These are phyloP conservation scores for Amylocarpus encephaloides DNA, from an alignment of 2,329 filamentous ascomycete species.

Conservation along the genomic window DNA sequence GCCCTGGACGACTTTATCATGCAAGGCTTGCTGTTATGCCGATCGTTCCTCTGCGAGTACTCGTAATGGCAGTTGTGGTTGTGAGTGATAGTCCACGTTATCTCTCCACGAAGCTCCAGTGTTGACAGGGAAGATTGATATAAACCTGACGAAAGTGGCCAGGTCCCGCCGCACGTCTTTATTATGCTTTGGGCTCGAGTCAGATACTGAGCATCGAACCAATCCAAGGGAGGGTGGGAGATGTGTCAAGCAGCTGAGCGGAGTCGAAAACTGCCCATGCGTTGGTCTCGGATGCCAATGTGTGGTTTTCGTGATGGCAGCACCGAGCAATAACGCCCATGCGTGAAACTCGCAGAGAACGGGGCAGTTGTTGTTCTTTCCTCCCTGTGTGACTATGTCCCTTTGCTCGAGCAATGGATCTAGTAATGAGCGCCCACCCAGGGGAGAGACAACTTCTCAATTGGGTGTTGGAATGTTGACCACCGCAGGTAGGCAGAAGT, in stretches of 20 bases:
- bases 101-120: neutral
- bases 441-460: too few relatives aligned
- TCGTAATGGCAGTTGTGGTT: neutral
- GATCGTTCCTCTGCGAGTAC: neutral
- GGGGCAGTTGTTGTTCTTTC: slow-evolving; percentile 4
- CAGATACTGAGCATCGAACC: slow-evolving; percentile 10
- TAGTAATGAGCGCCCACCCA: too few relatives aligned
- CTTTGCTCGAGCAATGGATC: neutral
- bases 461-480: too few relatives aligned
- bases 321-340: slow-evolving; percentile 22
- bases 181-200: slow-evolving; percentile 12
- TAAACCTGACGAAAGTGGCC: slow-evolving; percentile 4
- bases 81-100: slow-evolving; percentile 1
- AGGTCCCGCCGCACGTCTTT: slow-evolving; percentile 4
- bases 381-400: neutral
- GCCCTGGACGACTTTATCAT: slow-evolving; percentile 18
- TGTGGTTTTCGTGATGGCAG: slow-evolving; percentile 18
- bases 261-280: slow-evolving; percentile 22
- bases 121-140: slow-evolving; percentile 8
- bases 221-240: slow-evolving; percentile 12
- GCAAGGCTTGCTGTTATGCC: slow-evolving; percentile 18
- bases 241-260: slow-evolving; percentile 22
- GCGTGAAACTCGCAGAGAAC: slow-evolving; percentile 20
- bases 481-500: neutral
- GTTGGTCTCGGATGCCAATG: slow-evolving; percentile 24